Conservation (phyloP, 2,329 filamentous ascomycete genomes). For the Pseudogymnoascus sp. region DNA sequence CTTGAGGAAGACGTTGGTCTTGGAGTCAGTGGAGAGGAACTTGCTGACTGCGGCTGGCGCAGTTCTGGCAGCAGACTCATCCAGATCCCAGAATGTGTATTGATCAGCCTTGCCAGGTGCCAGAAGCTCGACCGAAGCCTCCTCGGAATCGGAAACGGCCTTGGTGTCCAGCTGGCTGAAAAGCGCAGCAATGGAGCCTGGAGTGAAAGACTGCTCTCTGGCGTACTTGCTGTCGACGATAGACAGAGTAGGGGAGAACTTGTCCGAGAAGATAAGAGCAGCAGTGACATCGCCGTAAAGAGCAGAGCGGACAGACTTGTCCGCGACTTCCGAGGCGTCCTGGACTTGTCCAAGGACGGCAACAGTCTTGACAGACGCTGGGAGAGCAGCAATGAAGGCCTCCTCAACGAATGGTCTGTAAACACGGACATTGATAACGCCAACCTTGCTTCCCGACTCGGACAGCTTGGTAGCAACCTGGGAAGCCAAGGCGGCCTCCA, state of each 20-base stretch:
- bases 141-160: constrained; percentile 31
- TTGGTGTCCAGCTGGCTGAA: constrained; percentile 40
- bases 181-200: constrained; percentile 44
- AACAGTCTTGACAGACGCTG: constrained; percentile 65
- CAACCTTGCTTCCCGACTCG: constrained; percentile 67
- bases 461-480: constrained; percentile 71
- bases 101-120: constrained; percentile 56
- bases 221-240: constrained; percentile 88
- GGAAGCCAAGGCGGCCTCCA: constrained; percentile 77
- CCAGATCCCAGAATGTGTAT: constrained; percentile 90
- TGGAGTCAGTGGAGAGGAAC: constrained; percentile 65
- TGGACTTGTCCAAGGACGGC: constrained; percentile 84
- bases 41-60: constrained; percentile 55
- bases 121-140: constrained; percentile 45
- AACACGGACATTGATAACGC: constrained; percentile 82
- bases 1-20: constrained; percentile 52
- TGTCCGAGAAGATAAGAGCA: constrained; percentile 69
- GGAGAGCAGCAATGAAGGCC: constrained; percentile 76
- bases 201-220: constrained; percentile 51
- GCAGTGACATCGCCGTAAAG: constrained; percentile 90
- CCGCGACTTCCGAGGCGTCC: constrained; percentile 63
- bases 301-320: constrained; percentile 70
- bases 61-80: constrained; percentile 59
- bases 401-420: constrained; percentile 96
- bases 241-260: constrained; percentile 52